Evolutionary conservation across 1,284 basidiomycete genomes (phyloP), one percentile per base, ranked within the genome.

Genomic region (Ganoderma multipileum): DNA sequence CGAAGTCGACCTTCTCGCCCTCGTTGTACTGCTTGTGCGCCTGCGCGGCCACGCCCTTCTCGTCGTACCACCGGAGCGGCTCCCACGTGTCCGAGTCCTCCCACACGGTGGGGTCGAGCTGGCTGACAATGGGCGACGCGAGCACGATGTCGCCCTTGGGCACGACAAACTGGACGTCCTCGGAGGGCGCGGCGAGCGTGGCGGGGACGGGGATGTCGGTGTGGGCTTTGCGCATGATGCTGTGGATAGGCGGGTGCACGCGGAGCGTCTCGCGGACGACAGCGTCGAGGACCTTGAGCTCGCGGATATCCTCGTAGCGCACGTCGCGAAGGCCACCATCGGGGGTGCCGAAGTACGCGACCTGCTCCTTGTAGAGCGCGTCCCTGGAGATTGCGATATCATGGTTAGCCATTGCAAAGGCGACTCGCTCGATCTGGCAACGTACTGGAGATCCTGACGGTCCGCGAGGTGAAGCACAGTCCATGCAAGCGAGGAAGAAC

Each of bases 231-330:
- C 97, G 95, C 90, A 95, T 90, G 79, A 95, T 93, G 71, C 89
- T 93, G 85, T 98, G 96, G 76, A 98, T 95, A 1, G 96, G 96
- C 41, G 96, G 94, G 82, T 98, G 96, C 71, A 95, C 81, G 72
- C 96, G 92, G 62, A 98, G 89, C 0, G 96, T 97, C 83, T 98
- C 97, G 63, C 95, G 93, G 75, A 99, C 95, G 77, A 95, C 89
- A 1, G 95, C 87, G 80, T 97, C 94, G 79, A 99, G 86, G 63
- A 98, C 73, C 18, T 96, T 95, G 30, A 98, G 86, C 66, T 90
- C 79, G 77, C 92, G 92, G 73, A 98, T 84, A 75, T 95, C 95
- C 73, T 99, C 98, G 78, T 94, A 96, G 63, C 92, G 91, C 81
- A 97, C 87, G 1, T 90, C 86, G 55, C 92, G 89, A 80, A 98